Evolutionary conservation across 306 rosid species (phyloP).

Genomic region (Nissolia schottii): DNA sequence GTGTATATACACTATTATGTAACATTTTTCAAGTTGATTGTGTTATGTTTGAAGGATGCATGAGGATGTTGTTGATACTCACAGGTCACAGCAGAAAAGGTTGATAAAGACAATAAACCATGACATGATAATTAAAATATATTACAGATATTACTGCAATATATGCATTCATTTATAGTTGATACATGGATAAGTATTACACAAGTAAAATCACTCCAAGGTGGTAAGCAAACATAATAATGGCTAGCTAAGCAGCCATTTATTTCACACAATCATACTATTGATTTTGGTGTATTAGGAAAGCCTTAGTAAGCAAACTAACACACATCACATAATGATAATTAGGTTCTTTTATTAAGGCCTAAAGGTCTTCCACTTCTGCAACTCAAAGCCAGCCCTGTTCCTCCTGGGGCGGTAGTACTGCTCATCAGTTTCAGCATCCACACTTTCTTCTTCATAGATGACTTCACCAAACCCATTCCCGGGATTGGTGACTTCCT

Average conservation of each 20-base stretch:
- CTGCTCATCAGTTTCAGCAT: slow-evolving; percentile 12
- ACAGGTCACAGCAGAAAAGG: neutral
- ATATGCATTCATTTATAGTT: neutral
- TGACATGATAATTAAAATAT: neutral
- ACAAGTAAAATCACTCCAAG: neutral
- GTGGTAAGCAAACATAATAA: neutral
- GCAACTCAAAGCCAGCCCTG: slow-evolving; percentile 28
- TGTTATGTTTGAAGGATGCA: neutral
- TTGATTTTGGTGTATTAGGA: neutral
- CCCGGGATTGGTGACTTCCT: neutral
- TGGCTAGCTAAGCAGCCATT: slow-evolving; percentile 12
- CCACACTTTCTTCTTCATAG: slow-evolving; percentile 20
- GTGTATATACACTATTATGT: no score
- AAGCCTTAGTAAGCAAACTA: neutral
- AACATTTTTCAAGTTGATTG: no score
- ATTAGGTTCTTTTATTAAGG: neutral
- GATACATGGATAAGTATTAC: neutral
- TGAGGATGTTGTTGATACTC: neutral
- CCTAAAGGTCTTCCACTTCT: slow-evolving; percentile 39
- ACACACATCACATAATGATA: neutral
- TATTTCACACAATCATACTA: slow-evolving; percentile 13
- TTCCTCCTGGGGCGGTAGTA: slow-evolving; percentile 17
- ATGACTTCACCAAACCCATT: neutral
- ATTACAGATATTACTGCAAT: neutral
- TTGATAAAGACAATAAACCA: neutral